Evolutionary conservation across 495 filamentous ascomycete genomes (phyloP).

Genomic region (Penicillium argentinense): DNA sequence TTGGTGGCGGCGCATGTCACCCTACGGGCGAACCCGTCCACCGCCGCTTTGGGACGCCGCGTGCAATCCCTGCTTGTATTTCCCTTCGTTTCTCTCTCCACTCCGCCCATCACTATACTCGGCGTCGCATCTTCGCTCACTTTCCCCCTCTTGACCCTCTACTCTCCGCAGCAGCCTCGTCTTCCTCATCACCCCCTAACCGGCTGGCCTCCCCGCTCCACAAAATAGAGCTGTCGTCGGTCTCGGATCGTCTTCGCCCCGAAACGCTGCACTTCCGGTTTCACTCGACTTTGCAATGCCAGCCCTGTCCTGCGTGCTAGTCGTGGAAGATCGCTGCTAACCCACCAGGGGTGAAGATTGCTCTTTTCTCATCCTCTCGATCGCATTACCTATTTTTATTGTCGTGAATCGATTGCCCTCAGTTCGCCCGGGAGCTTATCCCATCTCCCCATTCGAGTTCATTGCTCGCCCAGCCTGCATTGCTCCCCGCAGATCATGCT

Average conservation of each 20-base stretch:
- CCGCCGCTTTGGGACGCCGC: constrained; percentile 21
- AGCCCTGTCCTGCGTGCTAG: constrained; percentile 20
- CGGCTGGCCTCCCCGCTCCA: no score
- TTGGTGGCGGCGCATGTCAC: constrained; percentile 22
- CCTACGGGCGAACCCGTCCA: constrained; percentile 16
- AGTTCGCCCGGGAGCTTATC: constrained; percentile 13
- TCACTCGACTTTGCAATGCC: constrained; percentile 29
- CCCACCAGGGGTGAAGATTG: constrained; percentile 8
- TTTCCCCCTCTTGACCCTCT: neutral
- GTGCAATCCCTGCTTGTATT: constrained; percentile 5
- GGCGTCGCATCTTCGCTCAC: neutral
- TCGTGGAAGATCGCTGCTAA: constrained; percentile 17
- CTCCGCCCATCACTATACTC: constrained; percentile 2
- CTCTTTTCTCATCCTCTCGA: neutral
- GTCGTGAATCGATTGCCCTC: constrained; percentile 3
- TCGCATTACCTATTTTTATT: neutral
- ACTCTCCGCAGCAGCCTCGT: neutral
- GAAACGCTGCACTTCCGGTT: no score
- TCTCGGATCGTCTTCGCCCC: constrained; percentile 7
- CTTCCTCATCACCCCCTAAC: constrained; percentile 4
- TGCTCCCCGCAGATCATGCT: constrained; percentile 51
- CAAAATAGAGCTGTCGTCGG: no score
- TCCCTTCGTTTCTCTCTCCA: constrained; percentile 2
- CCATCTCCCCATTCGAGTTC: constrained; percentile 2
- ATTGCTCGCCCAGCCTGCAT: constrained; percentile 8